Percentiles rank a stretch among this genome's conserved stretches.
Evolutionary conservation across 352 stramenopile species (phyloP).

Genomic region (Phytophthora uliginosa): DNA sequence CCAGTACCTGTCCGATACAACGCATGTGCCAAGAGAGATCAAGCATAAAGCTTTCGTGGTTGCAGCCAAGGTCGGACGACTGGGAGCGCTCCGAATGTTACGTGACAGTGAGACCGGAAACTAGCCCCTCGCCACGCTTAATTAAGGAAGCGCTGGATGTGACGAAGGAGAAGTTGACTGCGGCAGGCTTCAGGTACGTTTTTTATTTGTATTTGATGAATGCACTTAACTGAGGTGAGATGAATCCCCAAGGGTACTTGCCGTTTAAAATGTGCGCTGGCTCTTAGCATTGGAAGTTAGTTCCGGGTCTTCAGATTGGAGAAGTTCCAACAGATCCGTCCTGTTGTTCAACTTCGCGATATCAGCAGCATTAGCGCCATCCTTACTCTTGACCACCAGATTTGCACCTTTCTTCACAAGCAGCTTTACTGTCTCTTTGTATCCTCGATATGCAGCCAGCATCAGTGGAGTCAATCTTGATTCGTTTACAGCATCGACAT

Average conservation of each 20-base stretch:
- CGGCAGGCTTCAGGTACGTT: too few relatives aligned
- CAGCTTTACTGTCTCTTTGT: constrained; percentile 15
- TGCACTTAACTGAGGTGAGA: too few relatives aligned
- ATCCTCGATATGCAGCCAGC: constrained; percentile 16
- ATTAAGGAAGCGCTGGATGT: not conserved
- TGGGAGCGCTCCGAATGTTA: not conserved
- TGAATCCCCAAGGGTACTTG: not conserved
- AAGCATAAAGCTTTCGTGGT: constrained; percentile 3
- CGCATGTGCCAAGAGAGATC: not conserved
- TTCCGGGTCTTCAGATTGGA: not conserved
- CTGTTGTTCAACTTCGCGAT: constrained; percentile 22
- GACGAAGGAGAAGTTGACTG: not conserved
- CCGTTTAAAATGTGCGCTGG: not conserved
- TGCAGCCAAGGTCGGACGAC: not conserved
- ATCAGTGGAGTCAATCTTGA: constrained; percentile 16
- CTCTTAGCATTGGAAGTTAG: not conserved
- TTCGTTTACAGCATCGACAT: constrained; percentile 3
- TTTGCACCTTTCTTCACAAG: constrained; percentile 12
- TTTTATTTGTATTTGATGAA: too few relatives aligned
- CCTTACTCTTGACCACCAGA: constrained; percentile 1
- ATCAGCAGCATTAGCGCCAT: not conserved
- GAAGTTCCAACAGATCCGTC: constrained; percentile 9
- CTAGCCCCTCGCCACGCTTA: not conserved
- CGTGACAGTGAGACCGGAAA: not conserved
- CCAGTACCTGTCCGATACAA: not conserved